Conservation (phyloP, 192 early-diverging fungal species). For the Dimargaris xerosporica region DNA sequence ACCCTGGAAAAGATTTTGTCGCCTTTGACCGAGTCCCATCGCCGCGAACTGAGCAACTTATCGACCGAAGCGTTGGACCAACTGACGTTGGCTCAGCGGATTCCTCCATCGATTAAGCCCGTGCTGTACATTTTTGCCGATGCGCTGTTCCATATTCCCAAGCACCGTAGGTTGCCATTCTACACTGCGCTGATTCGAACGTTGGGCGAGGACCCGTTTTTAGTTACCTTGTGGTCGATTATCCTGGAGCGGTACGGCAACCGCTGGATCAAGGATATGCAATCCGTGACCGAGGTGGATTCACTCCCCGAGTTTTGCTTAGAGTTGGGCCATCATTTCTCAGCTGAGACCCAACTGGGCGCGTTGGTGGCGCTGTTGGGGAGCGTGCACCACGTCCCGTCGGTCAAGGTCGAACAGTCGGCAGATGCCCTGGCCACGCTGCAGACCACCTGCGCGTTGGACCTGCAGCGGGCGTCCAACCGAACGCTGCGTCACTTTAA, state of each 20-base stretch:
- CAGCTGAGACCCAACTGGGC: constrained; percentile 44
- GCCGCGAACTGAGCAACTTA: constrained; percentile 12
- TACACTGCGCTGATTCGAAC: constrained; percentile 70
- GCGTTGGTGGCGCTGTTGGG: constrained; percentile 42
- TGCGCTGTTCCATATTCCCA: constrained; percentile 80
- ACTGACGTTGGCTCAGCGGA: constrained; percentile 8
- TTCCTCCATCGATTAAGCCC: constrained; percentile 33
- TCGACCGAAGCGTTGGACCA: constrained; percentile 10
- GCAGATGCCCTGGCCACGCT: not conserved
- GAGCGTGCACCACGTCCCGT: constrained; percentile 33
- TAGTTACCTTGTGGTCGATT: constrained; percentile 54
- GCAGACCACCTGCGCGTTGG: constrained; percentile 6
- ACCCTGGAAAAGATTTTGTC: constrained; percentile 79
- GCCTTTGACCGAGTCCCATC: constrained; percentile 43
- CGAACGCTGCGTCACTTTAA: constrained; percentile 23
- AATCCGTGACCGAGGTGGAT: constrained; percentile 38
- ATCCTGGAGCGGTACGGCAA: constrained; percentile 57
- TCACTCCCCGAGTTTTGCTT: constrained; percentile 60
- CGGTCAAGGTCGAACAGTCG: constrained; percentile 22
- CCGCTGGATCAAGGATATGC: constrained; percentile 23
- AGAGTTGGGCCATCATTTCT: constrained; percentile 52
- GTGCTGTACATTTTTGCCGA: constrained; percentile 86
- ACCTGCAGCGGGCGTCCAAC: constrained; percentile 9
- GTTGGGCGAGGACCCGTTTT: constrained; percentile 58
- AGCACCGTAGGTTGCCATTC: constrained; percentile 74